Evolutionary conservation across 345 rosid species (phyloP).

Genomic region (Salix arbutifolia): DNA sequence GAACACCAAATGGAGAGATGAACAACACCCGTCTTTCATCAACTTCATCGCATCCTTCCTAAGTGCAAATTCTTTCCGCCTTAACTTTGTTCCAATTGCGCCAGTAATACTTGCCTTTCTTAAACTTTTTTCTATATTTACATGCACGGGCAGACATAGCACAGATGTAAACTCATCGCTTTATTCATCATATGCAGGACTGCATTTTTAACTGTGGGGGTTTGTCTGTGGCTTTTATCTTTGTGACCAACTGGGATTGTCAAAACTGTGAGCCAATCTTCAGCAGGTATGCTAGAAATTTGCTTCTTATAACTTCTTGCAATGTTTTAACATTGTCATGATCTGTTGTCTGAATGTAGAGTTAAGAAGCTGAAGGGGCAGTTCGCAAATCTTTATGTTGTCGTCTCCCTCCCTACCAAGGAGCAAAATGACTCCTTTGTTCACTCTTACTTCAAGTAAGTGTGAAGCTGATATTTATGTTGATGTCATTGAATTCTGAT

Average conservation of each 20-base stretch:
- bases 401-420: conserved; percentile 53
- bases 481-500: not conserved
- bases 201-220: conserved; percentile 91
- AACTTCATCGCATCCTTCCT: conserved; percentile 69
- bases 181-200: conserved; percentile 38
- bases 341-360: conserved; percentile 28
- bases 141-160: not conserved
- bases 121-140: not conserved
- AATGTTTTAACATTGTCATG: not conserved
- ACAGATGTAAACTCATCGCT: not conserved
- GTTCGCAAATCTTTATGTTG: conserved; percentile 67
- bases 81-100: conserved; percentile 68
- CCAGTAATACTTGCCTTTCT: conserved; percentile 43
- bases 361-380: conserved; percentile 61
- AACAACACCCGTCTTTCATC: conserved; percentile 60
- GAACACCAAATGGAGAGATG: conserved; percentile 68
- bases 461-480: not conserved
- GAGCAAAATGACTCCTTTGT: conserved; percentile 70
- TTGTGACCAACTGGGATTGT: conserved; percentile 69
- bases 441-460: conserved; percentile 72
- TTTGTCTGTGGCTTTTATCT: conserved; percentile 74
- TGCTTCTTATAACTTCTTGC: not conserved
- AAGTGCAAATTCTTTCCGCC: conserved; percentile 65
- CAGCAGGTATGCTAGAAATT: conserved; percentile 42
- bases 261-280: conserved; percentile 38